These are phyloP conservation scores for Botryotinia globosa DNA, from an alignment of 2,329 filamentous ascomycete species.

Conservation along the genomic window DNA sequence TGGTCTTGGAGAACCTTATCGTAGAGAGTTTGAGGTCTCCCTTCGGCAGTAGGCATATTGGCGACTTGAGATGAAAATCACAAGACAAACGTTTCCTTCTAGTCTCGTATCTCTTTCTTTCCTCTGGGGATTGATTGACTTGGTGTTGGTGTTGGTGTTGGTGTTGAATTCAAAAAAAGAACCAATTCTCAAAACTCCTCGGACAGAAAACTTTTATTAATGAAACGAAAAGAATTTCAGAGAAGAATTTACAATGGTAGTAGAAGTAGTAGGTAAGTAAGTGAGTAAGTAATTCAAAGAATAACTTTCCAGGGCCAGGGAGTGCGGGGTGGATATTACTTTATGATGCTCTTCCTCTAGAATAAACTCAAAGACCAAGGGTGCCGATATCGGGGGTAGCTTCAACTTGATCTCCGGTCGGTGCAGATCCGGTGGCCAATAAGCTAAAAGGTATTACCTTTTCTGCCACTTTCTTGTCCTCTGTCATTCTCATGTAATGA, in stretches of 20 bases:
- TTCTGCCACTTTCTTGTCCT: not conserved
- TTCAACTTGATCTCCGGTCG: not conserved
- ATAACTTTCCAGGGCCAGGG: not conserved
- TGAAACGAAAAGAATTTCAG: not conserved
- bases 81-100: not conserved
- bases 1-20: conserved; percentile 97
- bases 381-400: conserved; percentile 18
- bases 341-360: conserved; percentile 18
- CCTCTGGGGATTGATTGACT: not conserved
- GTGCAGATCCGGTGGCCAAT: not conserved
- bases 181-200: not conserved
- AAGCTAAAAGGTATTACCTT: not conserved
- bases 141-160: not conserved
- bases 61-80: not conserved
- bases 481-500: not conserved
- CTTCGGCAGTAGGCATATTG: conserved; percentile 22
- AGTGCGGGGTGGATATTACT: conserved; percentile 16
- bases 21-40: conserved; percentile 64
- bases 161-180: not conserved
- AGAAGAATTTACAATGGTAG: not conserved
- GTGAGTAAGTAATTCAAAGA: not conserved
- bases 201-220: not conserved
- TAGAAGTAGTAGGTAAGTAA: not conserved
- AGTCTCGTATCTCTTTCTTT: not conserved
- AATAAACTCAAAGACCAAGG: conserved; percentile 17